Percentiles rank a stretch among this genome's conserved stretches.
phyloP scores from a whole-genome alignment of 75 land plant species.

The Sequoia sempervirens region DNA sequence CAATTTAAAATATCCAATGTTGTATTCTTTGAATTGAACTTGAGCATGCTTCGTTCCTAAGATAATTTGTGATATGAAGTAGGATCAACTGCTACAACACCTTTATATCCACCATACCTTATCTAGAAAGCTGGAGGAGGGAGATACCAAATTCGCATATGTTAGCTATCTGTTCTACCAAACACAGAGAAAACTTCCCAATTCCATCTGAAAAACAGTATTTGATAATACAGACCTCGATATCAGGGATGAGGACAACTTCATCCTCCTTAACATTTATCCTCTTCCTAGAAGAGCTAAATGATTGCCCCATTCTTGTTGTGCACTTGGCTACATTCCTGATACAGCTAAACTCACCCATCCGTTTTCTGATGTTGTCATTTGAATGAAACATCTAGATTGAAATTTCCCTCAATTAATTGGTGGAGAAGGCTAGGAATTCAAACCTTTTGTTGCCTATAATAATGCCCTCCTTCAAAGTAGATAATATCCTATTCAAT shows the following conservation, averaged over 20 bases:
- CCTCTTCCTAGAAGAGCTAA: conserved; percentile 8
- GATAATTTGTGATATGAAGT: too few relatives aligned
- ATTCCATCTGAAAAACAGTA: too few relatives aligned
- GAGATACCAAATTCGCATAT: conserved; percentile 45
- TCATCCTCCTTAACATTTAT: conserved; percentile 43
- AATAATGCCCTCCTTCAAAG: conserved; percentile 54
- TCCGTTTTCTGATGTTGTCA: too few relatives aligned
- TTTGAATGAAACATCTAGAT: too few relatives aligned
- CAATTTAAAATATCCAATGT: too few relatives aligned
- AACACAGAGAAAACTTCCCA: background rate
- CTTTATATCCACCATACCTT: too few relatives aligned
- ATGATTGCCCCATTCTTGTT: too few relatives aligned
- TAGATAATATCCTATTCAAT: conserved; percentile 37
- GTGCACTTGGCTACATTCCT: too few relatives aligned
- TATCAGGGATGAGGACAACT: conserved; percentile 57
- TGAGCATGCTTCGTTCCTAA: too few relatives aligned
- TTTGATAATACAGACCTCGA: conserved; percentile 27
- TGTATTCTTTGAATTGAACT: too few relatives aligned
- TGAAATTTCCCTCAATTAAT: conserved; percentile 24
- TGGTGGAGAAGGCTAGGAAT: conserved; percentile 89
- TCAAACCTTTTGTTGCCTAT: conserved; percentile 66
- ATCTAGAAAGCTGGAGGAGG: conserved; percentile 86
- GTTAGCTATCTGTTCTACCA: conserved; percentile 61
- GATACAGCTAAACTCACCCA: too few relatives aligned
- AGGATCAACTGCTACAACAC: too few relatives aligned